These are phyloP conservation scores for Panicum virgatum DNA, from an alignment of 202 grass and related monocot genomes.

Conservation along the genomic window DNA sequence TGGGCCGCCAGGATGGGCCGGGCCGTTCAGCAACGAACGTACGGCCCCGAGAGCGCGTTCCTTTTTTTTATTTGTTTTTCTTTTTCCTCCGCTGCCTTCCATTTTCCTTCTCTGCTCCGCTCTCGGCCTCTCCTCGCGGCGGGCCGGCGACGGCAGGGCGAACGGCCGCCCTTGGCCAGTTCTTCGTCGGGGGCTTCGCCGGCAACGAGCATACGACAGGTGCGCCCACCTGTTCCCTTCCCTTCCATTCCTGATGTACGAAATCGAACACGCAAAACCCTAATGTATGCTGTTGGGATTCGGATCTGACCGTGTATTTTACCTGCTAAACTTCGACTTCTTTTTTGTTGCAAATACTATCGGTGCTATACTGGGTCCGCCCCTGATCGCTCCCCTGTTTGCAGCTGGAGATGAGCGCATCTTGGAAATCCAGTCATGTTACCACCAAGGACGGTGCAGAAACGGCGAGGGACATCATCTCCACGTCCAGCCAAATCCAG, in stretches of 20 bases:
- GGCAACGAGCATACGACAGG: background rate
- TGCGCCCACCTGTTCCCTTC: background rate
- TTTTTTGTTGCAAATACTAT: too few relatives aligned
- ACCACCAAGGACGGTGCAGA: conserved; percentile 17
- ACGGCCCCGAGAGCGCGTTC: background rate
- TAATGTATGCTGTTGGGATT: background rate
- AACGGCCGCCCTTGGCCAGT: background rate
- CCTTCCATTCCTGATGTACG: background rate
- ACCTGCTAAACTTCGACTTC: background rate
- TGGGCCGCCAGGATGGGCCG: too few relatives aligned
- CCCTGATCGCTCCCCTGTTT: background rate
- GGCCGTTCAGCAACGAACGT: too few relatives aligned
- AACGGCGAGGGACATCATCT: conserved; percentile 38
- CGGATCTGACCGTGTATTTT: background rate
- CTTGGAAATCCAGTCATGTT: background rate
- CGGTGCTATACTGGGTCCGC: background rate
- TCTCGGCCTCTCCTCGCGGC: background rate
- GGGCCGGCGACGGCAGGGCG: background rate
- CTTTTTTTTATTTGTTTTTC: background rate
- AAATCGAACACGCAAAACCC: background rate
- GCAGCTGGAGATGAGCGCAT: conserved; percentile 23
- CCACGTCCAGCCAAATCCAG: conserved; percentile 54
- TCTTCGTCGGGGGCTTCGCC: background rate
- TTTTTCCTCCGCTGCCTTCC: background rate
- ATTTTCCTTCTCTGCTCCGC: background rate